Evolutionary conservation across 2,329 filamentous ascomycete genomes (phyloP), one percentile per base, ranked within the genome.

Genomic region (Monosporascus sp.): DNA sequence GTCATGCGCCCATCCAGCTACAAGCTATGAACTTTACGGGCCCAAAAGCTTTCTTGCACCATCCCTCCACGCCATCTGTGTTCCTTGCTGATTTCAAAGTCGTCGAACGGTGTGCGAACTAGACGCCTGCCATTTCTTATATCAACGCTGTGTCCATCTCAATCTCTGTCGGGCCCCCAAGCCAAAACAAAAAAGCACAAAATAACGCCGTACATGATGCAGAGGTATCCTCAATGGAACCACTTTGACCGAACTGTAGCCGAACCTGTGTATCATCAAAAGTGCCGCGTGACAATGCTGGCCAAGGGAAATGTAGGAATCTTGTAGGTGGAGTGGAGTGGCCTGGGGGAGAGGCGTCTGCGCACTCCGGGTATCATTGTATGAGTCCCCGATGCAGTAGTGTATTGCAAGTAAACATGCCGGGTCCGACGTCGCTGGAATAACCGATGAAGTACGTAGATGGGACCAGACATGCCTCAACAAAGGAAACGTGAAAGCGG

Each of bases 351-450:
- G 58, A 59, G 57, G 56, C 54, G 54, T 58, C 55, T 58, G 53
- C 57, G 58, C 62, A 62, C 66, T 68, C 66, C 66, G 66, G 66
- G 66, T 68, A 68, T 68, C 66, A 68, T 59, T 62, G 57, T 56
- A 58, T 59, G 51, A 53, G 60, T 57, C 60, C 59, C 56, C 60
- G 57, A 68, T 67, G 65, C 64, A 62, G 57, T 62, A 57, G 57
- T 59, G 57, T 60, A 58, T 57, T 54, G 52, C 61, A 49, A 59
- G 55, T 57, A 51, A 56, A 51, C 51, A 53, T 41, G 38, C 44
- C 34, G 48, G 52, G 55, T 48, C 42, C 59, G 55, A 56, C 54
- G 55, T 52, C 54, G 55, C 51, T 56, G 49, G 52, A 51, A 46
- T 47, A 52, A 46, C 49, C 47, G 50, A 47, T 24, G 25, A 34